Evolutionary conservation across 2,329 filamentous ascomycete genomes (phyloP).

Genomic region (Achaetomium macrosporum): DNA sequence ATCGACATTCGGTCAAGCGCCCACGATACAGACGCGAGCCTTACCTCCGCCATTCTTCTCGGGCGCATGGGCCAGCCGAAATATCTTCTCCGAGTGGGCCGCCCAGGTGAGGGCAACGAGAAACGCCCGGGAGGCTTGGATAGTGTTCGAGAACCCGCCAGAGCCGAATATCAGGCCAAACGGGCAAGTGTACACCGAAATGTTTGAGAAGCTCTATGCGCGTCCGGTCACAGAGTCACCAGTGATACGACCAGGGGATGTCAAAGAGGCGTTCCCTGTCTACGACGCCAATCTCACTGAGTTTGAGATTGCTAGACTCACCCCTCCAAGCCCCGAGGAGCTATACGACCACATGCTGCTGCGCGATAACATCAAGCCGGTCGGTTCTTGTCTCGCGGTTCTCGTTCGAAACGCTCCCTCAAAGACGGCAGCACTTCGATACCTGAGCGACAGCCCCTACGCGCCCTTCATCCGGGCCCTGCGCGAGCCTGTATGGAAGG

Average conservation of each 20-base stretch:
- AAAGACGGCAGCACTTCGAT: slow-evolving; percentile 42
- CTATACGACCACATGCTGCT: slow-evolving; percentile 60
- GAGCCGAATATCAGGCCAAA: slow-evolving; percentile 32
- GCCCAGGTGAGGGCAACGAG: slow-evolving; percentile 53
- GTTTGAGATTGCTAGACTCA: slow-evolving; percentile 58
- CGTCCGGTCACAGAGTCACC: slow-evolving; percentile 23
- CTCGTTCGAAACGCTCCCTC: slow-evolving; percentile 49
- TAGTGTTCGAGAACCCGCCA: slow-evolving; percentile 38
- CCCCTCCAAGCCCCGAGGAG: slow-evolving; percentile 52
- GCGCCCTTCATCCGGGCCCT: slow-evolving; percentile 1
- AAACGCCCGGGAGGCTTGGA: slow-evolving; percentile 58
- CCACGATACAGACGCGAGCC: slow-evolving; percentile 51
- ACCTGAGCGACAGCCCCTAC: slow-evolving; percentile 27
- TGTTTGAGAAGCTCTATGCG: slow-evolving; percentile 53
- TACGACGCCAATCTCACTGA: slow-evolving; percentile 54
- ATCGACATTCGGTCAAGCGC: slow-evolving; percentile 42
- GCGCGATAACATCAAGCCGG: slow-evolving; percentile 41
- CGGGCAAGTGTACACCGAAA: slow-evolving; percentile 48
- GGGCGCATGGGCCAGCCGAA: slow-evolving; percentile 27
- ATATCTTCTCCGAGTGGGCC: slow-evolving; percentile 43
- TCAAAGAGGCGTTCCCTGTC: slow-evolving; percentile 47
- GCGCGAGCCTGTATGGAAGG: slow-evolving; percentile 14
- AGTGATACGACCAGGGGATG: slow-evolving; percentile 52
- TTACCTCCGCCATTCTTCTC: slow-evolving; percentile 31
- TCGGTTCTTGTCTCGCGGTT: slow-evolving; percentile 46